Evolutionary conservation across 257 asterid genomes (phyloP), one percentile per base, ranked within the genome.

Genomic region (Solanum arcanum): DNA sequence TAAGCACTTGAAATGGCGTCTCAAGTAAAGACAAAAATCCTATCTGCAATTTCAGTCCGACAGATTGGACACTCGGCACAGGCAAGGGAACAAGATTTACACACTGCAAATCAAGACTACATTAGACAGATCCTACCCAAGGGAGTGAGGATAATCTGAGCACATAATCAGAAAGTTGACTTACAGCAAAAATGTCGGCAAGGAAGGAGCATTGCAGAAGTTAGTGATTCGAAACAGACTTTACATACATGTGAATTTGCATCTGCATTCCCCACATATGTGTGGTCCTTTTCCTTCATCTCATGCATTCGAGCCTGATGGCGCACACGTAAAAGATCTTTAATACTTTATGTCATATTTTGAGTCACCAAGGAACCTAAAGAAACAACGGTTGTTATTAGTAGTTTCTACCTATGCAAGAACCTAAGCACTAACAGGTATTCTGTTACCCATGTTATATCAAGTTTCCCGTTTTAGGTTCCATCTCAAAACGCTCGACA

Each of bases 131-230:
- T 52, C 62, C 44, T 41, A 62, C 20, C 74, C 74, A 49, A 31
- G 47, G 37, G 47, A 33, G 60, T 23, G 87, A 56, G 20, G 41
- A 31, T 76, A 72, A 70, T 33, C 27, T 11, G 86, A 69, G 52
- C 52, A 29, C n/a, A 87, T n/a, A 47, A 73, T 31, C n/a, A 27
- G 80, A 33, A 59, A 72, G 69, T 73, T 9, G 69, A 92, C 99
- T 93, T 92, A 97, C 99, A 89, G 88, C 98, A 94, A 93, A 95
- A 97, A 93, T 97, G 99, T 87, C 99, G 98, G 91, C 99, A 97
- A 14, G 99, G 98, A 42, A 97, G 98, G 89, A 97, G 98, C 99
- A 97, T 97, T 3, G 98, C 93, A 87, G 98, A 94, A 68, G 98
- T 90, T 66, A 97, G 89, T 20, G 97, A 95, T 91, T 97, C 99